Conservation (phyloP, 2,329 filamentous ascomycete genomes). For the Chrysoporthe cubensis region DNA sequence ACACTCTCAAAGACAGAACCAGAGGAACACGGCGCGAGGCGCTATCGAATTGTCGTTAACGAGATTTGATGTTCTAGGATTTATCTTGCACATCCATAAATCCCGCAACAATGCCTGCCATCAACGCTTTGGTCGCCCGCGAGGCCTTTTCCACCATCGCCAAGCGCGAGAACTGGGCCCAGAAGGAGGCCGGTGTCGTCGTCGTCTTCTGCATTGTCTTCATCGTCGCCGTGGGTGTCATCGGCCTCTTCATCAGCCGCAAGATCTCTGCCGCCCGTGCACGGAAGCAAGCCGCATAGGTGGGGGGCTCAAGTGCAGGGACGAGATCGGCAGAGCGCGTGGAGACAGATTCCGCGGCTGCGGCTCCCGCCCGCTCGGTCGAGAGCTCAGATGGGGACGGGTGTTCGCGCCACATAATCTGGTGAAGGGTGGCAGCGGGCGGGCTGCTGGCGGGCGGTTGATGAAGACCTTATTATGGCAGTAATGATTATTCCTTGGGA, state of each 20-base stretch:
- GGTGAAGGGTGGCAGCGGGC: not conserved
- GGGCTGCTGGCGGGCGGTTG: not conserved
- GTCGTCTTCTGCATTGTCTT: slow-evolving; percentile 66
- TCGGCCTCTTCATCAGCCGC: slow-evolving; percentile 50
- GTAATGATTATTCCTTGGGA: slow-evolving; percentile 20
- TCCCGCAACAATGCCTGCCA: slow-evolving; percentile 40
- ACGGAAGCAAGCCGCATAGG: slow-evolving; percentile 19
- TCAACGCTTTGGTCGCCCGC: slow-evolving; percentile 40
- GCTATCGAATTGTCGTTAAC: slow-evolving; percentile 1
- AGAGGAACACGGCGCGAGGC: not conserved
- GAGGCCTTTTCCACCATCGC: slow-evolving; percentile 46
- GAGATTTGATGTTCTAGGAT: not conserved
- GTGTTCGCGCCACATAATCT: not conserved
- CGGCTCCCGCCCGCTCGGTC: not conserved
- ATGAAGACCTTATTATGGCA: slow-evolving; percentile 23
- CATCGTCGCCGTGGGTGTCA: slow-evolving; percentile 55
- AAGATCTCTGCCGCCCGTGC: slow-evolving; percentile 37
- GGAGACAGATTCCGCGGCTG: not conserved
- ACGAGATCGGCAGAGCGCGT: not conserved
- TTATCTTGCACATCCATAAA: slow-evolving; percentile 13
- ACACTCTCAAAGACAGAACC: not conserved
- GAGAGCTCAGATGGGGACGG: slow-evolving; percentile 9
- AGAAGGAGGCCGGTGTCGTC: slow-evolving; percentile 61
- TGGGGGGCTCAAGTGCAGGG: not conserved
- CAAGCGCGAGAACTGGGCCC: slow-evolving; percentile 64